Base-by-base conservation (phyloP, 345 rosid genomes). In the Brassica incana region DNA sequence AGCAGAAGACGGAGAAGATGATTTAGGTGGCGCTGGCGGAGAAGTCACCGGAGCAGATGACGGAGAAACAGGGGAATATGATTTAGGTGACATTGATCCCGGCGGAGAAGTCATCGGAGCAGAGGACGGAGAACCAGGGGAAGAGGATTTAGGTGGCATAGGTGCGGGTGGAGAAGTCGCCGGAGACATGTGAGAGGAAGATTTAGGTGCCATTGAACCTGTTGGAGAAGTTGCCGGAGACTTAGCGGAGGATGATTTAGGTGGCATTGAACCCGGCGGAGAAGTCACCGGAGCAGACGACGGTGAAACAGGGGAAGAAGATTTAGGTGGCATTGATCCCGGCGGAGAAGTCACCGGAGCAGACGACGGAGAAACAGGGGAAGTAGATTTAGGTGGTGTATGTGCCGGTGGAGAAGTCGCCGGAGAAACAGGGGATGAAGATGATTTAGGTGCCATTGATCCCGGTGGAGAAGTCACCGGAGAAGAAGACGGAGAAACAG, bases 221-320 rank as follows among this genome's bases (percentile, higher is more conserved):
- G 80, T 52, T 0, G 78, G 74, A 12, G 82, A 65, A 43, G 9
- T 25, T 11, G 0, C 0, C 29, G 79, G 77, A 11, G 30, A 32
- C 0, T 4, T 33, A 3, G 43, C 18, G 61, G 81, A 29, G 2
- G 68, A 40, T 0, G 80, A 77, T 7, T 70, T 70, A 23, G 80
- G 76, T 3, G 78, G 7, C 65, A 25, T 65, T 6, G 78, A 11
- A 8, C 43, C 79, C 2, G 80, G 69, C 0, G 75, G 73, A 29
- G 79, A 68, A 43, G 0, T 18, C 18, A 18, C 18, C 18, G 18
- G 18, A 18, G 18, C 18, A 18, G 18, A 18, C 18, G 71, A 43
- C 7, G 85, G 88, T 54, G 79, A 56, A 60, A 11, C 83, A 5
- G 74, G 12, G 50, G 81, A 29, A 3, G 68, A 40, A 0, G 80